These are phyloP conservation scores for Mycena indigotica DNA, from an alignment of 768 basidiomycete genomes.

Conservation along the genomic window DNA sequence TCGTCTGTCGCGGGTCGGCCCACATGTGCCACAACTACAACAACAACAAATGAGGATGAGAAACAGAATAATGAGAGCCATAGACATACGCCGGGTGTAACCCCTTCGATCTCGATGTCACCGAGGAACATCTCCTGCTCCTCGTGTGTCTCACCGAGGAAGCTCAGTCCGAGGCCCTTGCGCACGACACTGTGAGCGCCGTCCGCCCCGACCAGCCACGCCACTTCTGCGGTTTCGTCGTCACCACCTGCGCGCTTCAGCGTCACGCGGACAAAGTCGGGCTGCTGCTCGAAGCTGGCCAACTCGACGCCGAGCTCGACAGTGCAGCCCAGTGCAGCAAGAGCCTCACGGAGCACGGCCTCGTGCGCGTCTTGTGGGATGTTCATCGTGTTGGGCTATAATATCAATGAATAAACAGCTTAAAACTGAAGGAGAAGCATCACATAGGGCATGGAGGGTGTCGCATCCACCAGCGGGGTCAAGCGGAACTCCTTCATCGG, in stretches of 20 bases:
- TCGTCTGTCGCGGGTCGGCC: too few relatives aligned
- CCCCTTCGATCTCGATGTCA: conserved; percentile 39
- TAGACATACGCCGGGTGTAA: conserved; percentile 31
- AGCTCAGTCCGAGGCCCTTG: conserved; percentile 45
- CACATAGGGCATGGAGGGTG: conserved; percentile 25
- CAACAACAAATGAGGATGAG: not conserved
- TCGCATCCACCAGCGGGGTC: conserved; percentile 9
- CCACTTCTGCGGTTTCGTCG: conserved; percentile 28
- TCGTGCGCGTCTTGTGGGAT: conserved; percentile 33
- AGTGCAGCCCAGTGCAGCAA: conserved; percentile 24
- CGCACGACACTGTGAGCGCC: too few relatives aligned
- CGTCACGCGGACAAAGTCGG: conserved; percentile 32
- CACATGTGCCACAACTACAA: too few relatives aligned
- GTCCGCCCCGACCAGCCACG: too few relatives aligned
- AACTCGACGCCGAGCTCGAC: too few relatives aligned
- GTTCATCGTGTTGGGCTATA: conserved; percentile 23
- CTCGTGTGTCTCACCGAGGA: conserved; percentile 42
- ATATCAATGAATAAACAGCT: not conserved
- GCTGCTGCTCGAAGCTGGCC: conserved; percentile 34
- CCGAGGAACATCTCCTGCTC: conserved; percentile 32
- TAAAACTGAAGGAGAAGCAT: not conserved
- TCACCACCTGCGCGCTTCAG: conserved; percentile 26
- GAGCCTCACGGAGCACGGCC: conserved; percentile 33
- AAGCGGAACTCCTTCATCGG: not conserved
- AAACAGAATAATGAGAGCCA: too few relatives aligned